Conservation (phyloP, 2,329 filamentous ascomycete genomes). For the Pleomassaria siparia region DNA sequence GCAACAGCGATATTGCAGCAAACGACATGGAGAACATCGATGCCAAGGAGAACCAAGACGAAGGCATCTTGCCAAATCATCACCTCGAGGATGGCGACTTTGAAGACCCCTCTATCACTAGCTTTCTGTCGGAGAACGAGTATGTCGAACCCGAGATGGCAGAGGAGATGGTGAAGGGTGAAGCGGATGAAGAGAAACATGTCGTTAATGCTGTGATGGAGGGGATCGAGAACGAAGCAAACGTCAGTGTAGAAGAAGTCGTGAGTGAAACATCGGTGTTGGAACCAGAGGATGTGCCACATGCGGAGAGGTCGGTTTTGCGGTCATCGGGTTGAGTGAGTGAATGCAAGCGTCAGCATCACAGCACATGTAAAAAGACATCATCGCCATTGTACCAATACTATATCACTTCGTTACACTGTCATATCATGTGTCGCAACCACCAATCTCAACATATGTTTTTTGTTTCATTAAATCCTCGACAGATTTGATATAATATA, state of each 20-base stretch:
- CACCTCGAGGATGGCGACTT: background rate
- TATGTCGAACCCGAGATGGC: background rate
- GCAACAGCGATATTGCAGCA: background rate
- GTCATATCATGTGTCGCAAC: too few relatives aligned
- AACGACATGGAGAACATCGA: background rate
- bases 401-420: too few relatives aligned
- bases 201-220: background rate
- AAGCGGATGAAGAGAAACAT: background rate
- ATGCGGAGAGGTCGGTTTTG: background rate
- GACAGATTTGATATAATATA: too few relatives aligned
- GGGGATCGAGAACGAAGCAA: background rate
- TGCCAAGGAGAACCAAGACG: background rate
- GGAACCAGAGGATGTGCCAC: background rate
- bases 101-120: slow-evolving; percentile 4
- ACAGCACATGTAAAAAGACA: too few relatives aligned
- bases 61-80: background rate
- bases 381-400: too few relatives aligned
- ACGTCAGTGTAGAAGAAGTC: background rate
- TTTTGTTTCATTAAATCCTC: too few relatives aligned
- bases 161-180: background rate
- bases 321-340: background rate
- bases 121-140: slow-evolving; percentile 1
- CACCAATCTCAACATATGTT: too few relatives aligned
- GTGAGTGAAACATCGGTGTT: background rate
- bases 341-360: too few relatives aligned